Evolutionary conservation across 148 eudicot species (phyloP), one percentile per base, ranked within the genome.

Genomic region (Silene conica): DNA sequence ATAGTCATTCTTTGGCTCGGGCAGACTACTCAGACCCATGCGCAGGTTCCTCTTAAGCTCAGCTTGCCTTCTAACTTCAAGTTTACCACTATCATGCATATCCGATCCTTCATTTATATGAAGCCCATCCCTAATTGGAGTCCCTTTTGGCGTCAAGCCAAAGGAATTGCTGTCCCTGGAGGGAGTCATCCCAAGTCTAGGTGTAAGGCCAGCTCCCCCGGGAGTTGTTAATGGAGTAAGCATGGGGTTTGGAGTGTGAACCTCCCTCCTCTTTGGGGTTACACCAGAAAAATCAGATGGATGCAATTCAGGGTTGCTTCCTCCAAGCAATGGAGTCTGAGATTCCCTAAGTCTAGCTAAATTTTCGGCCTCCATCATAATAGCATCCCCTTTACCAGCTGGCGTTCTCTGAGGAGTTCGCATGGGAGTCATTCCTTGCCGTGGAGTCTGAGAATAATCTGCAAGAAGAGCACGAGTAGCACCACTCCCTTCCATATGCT

Each of bases 231-330:
- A 76, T 63, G 98, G 98, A 57, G 96, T 92, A 82, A 90, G 80
- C 82, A 94, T 87, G 0, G 89, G 96, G 77, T 96, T 96, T 69
- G 99, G 97, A 11, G 97, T 92, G 67, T 86, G 94, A 82, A 96
- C 83, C 82, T 96, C 97, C 83, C 78, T 90, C 80, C 79, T 89
- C 92, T 83, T 90, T 7, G 99, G 99, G 74, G 99, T 95, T 34
- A 95, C 99, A 71, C 99, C 99, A n/a, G 99, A 90, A 86, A 95
- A 95, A 80, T 95, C 99, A 0, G 99, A 95, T 61, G 99, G 97
- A 76, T 95, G 96, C 81, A 95, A 77, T 57, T 92, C 95, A 12
- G 99, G 99, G 83, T 95, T 95, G 54, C 90, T 89, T 58, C 99
- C 99, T 67, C 99, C 99, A 56, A 95, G 73, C 82, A 95, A 89